Conservation (phyloP, 192 early-diverging fungal genomes). For the Podila epigama region DNA sequence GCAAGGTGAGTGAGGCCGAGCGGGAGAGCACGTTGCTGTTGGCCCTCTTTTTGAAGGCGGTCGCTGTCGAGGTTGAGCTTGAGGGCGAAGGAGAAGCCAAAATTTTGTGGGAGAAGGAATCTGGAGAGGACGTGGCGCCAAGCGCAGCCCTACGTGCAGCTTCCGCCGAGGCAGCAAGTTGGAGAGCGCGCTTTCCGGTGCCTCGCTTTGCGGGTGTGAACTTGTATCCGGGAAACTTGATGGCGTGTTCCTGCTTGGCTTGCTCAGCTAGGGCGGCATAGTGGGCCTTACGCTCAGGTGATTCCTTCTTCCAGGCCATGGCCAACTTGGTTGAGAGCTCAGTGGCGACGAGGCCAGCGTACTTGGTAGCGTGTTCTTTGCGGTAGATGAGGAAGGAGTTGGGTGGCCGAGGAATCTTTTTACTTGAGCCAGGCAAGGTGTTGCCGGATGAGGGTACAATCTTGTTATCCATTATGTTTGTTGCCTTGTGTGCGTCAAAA, state of each 20-base stretch:
- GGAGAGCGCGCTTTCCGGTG: constrained; percentile 36
- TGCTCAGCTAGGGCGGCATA: constrained; percentile 22
- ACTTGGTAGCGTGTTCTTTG: constrained; percentile 15
- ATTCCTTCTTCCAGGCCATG: constrained; percentile 26
- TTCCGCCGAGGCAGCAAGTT: constrained; percentile 2
- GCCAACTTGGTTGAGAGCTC: constrained; percentile 32
- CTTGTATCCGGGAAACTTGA: constrained; percentile 46
- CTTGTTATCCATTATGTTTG: background rate
- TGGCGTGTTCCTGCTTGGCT: constrained; percentile 17
- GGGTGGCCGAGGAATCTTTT: constrained; percentile 46
- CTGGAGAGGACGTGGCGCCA: background rate
- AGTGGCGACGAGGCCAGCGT: constrained; percentile 29
- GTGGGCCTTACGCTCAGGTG: constrained; percentile 7
- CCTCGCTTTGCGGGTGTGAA: constrained; percentile 48
- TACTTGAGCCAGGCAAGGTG: background rate
- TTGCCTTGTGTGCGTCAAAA: background rate
- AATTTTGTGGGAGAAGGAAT: too few species aligned
- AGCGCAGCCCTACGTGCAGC: background rate
- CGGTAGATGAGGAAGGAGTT: constrained; percentile 53
- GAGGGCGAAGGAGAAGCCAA: constrained; percentile 10
- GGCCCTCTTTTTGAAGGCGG: background rate
- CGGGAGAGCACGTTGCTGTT: background rate
- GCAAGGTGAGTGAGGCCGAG: background rate
- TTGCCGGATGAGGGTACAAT: background rate
- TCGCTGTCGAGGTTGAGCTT: background rate